phyloP scores from a whole-genome alignment of 768 basidiomycete species.

The Rhizopogon vesiculosus region DNA sequence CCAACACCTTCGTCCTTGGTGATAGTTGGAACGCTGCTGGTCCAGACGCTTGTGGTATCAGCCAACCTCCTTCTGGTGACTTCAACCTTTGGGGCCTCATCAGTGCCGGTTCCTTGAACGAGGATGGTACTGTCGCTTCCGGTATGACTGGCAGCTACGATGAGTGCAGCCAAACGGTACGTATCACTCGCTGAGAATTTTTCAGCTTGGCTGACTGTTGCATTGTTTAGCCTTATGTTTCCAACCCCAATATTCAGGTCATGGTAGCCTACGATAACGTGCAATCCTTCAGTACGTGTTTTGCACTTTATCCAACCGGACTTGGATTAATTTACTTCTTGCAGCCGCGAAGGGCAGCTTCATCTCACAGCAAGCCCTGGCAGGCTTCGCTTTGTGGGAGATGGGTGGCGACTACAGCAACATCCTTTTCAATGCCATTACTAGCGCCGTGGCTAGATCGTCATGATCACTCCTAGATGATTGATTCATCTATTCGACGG shows the following conservation, averaged over 20 bases:
- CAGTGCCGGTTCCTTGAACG: conserved; percentile 47
- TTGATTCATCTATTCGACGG: background rate
- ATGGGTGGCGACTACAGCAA: conserved; percentile 37
- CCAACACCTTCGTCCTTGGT: conserved; percentile 38
- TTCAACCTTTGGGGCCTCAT: conserved; percentile 65
- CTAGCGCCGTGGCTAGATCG: conserved; percentile 15
- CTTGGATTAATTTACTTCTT: conserved; percentile 1
- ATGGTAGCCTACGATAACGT: conserved; percentile 67
- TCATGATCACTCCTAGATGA: conserved; percentile 7
- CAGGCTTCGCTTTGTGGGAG: conserved; percentile 44
- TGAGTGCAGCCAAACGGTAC: conserved; percentile 69
- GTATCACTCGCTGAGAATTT: conserved; percentile 13
- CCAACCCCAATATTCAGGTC: conserved; percentile 46
- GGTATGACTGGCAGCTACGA: conserved; percentile 56
- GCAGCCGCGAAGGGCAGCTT: conserved; percentile 39
- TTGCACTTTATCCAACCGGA: background rate
- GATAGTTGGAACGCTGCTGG: conserved; percentile 55
- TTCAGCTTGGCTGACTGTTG: conserved; percentile 2
- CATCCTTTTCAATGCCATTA: conserved; percentile 30
- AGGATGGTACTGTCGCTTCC: conserved; percentile 40
- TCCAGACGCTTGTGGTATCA: conserved; percentile 56
- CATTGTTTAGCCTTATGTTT: conserved; percentile 56
- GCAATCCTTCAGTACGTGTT: conserved; percentile 46
- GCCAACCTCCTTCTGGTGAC: conserved; percentile 46
- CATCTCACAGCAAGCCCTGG: conserved; percentile 29